phyloP scores from a whole-genome alignment of 2,329 filamentous ascomycete species.

The Penicillium capsulatum region DNA sequence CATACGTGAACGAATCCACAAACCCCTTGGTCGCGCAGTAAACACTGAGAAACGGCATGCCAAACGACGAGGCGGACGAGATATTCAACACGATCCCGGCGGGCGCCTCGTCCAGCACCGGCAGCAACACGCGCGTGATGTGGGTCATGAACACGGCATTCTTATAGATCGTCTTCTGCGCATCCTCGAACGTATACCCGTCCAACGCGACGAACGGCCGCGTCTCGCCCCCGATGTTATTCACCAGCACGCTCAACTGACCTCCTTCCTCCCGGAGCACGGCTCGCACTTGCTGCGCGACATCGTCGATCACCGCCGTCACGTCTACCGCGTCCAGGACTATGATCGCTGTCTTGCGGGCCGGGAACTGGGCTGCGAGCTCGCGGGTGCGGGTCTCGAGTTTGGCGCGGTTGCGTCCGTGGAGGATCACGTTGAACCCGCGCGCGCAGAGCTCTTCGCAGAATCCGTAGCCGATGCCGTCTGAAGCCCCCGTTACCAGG shows the following conservation, averaged over 20 bases:
- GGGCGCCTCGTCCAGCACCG: conserved; percentile 38
- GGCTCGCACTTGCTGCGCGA: conserved; percentile 21
- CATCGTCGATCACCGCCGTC: conserved; percentile 19
- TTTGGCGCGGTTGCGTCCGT: conserved; percentile 53
- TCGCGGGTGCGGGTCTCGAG: conserved; percentile 41
- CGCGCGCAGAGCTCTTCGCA: conserved; percentile 48
- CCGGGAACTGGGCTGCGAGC: conserved; percentile 42
- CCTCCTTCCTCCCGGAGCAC: conserved; percentile 35
- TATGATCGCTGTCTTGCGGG: conserved; percentile 38
- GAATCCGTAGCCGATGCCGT: conserved; percentile 54
- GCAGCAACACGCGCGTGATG: conserved; percentile 47
- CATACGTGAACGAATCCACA: conserved; percentile 39
- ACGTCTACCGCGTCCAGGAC: conserved; percentile 44
- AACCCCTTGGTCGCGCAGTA: conserved; percentile 50
- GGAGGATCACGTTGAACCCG: conserved; percentile 56
- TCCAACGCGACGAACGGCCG: conserved; percentile 36
- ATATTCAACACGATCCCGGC: conserved; percentile 52
- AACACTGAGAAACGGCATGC: conserved; percentile 46
- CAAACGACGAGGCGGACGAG: conserved; percentile 45
- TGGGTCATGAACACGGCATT: conserved; percentile 51
- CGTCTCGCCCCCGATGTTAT: conserved; percentile 52
- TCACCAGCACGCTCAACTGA: conserved; percentile 51
- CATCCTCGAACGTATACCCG: conserved; percentile 33
- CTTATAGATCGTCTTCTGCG: conserved; percentile 44
- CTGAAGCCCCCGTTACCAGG: conserved; percentile 48